A percentile compares a stretch with the other conserved stretches of the same genome.
phyloP scores from a whole-genome alignment of 139 green algal genomes.

The Coelastrella sp. region DNA sequence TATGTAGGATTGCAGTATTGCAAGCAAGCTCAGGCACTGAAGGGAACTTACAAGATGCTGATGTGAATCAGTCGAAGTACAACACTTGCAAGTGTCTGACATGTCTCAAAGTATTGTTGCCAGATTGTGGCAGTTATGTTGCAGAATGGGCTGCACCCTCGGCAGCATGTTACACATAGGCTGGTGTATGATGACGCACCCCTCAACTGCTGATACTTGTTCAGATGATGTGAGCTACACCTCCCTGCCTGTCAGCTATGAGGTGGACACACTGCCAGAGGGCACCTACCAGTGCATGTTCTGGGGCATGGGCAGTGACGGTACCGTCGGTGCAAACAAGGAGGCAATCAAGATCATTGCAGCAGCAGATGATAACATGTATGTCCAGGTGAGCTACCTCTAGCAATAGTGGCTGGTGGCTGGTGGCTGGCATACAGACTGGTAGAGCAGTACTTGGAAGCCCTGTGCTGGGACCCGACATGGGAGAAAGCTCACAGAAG shows the following conservation, averaged over 20 bases:
- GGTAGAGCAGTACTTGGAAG: background rate
- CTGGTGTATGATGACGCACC: no score
- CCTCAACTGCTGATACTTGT: constrained; percentile 30
- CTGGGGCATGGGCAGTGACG: constrained; percentile 69
- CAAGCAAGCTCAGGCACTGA: no score
- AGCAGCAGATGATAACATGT: constrained; percentile 30
- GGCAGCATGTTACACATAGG: no score
- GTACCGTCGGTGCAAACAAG: constrained; percentile 70
- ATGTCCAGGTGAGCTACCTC: constrained; percentile 49
- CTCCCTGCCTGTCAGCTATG: constrained; percentile 38
- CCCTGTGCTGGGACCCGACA: background rate
- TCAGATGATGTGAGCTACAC: constrained; percentile 58
- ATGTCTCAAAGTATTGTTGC: no score
- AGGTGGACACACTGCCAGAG: constrained; percentile 53
- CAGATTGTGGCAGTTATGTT: no score
- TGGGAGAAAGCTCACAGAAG: background rate
- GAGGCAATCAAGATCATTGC: constrained; percentile 70
- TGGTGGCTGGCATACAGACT: no score
- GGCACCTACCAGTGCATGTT: constrained; percentile 65
- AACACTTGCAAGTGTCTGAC: no score
- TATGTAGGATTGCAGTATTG: background rate
- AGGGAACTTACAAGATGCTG: no score
- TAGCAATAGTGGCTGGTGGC: background rate
- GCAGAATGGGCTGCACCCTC: no score
- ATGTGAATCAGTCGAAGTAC: no score